These are phyloP conservation scores for Xylaria scruposa DNA, from an alignment of 495 filamentous ascomycete species.

Conservation along the genomic window DNA sequence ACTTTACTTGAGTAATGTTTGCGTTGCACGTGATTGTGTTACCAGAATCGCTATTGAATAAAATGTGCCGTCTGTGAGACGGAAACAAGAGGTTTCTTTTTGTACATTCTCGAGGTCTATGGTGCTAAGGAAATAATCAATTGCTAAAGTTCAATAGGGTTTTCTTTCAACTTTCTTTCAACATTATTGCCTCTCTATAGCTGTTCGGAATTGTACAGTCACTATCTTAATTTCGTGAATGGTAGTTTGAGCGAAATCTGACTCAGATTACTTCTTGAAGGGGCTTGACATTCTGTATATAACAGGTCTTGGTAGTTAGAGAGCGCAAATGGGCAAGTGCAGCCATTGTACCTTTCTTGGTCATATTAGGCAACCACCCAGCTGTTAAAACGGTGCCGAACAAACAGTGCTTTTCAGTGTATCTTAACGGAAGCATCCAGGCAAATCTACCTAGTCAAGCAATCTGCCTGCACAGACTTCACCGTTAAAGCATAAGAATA, in stretches of 20 bases:
- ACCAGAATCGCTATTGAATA: neutral
- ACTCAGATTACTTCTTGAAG: neutral
- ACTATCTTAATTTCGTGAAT: neutral
- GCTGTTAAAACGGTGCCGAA: neutral
- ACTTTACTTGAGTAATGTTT: neutral
- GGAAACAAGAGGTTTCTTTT: neutral
- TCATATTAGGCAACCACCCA: neutral
- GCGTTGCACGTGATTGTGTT: neutral
- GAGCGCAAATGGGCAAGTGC: too few species aligned
- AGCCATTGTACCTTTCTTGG: neutral
- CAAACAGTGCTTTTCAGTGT: neutral
- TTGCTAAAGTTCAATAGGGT: neutral
- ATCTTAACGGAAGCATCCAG: neutral
- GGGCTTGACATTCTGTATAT: neutral
- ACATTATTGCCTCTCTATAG: neutral
- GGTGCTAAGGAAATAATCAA: neutral
- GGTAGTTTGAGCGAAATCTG: neutral
- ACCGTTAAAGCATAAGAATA: neutral
- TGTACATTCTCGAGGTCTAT: neutral
- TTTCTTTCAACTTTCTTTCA: neutral
- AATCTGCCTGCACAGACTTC: neutral
- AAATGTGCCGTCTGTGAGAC: neutral
- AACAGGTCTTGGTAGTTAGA: neutral
- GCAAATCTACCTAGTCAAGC: neutral
- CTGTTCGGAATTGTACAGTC: neutral